These are phyloP conservation scores for Inosperma sp. DNA, from an alignment of 768 basidiomycete genomes.

Conservation along the genomic window DNA sequence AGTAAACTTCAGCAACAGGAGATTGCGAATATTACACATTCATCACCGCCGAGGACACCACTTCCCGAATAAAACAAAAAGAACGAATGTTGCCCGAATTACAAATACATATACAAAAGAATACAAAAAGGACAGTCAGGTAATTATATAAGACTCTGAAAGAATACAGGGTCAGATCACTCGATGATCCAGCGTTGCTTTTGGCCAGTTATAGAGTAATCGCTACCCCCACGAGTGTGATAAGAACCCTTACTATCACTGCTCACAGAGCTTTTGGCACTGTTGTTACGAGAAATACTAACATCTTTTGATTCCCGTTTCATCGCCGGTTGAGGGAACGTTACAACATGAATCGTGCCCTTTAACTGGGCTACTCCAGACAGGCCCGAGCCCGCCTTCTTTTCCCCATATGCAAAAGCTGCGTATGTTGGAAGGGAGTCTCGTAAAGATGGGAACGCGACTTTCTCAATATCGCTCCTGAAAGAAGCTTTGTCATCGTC, in stretches of 20 bases:
- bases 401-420: constrained; percentile 32
- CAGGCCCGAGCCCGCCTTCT: too few species aligned
- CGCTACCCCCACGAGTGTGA: constrained; percentile 36
- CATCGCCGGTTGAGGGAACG: constrained; percentile 1
- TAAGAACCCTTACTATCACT: constrained; percentile 29
- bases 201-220: constrained; percentile 20
- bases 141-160: background rate
- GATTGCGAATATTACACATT: constrained; percentile 48
- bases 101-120: constrained; percentile 17
- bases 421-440: constrained; percentile 54
- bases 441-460: constrained; percentile 55
- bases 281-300: background rate
- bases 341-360: background rate
- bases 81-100: constrained; percentile 10
- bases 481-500: constrained; percentile 26
- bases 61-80: constrained; percentile 29
- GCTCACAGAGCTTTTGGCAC: constrained; percentile 16
- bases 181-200: constrained; percentile 55
- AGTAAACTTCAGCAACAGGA: constrained; percentile 57
- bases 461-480: constrained; percentile 51
- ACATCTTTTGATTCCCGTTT: background rate
- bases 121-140: too few species aligned
- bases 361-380: background rate
- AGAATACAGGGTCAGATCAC: constrained; percentile 25
- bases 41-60: constrained; percentile 45